phyloP scores from a whole-genome alignment of 2,329 filamentous ascomycete genomes.

The Chaetomiaceae sp. region DNA sequence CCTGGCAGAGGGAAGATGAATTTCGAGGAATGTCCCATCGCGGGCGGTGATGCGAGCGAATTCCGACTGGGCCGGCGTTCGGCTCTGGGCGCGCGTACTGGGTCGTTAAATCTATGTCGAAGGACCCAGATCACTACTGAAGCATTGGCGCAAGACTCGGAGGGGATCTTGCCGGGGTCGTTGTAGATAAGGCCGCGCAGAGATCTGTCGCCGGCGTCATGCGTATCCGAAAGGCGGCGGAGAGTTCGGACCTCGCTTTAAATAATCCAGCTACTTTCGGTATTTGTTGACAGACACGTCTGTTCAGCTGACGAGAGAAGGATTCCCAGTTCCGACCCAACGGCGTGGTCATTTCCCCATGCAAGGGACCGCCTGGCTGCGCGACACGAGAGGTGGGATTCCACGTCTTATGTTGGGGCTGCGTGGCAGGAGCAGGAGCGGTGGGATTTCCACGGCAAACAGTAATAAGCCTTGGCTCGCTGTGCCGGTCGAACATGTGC shows the following conservation, averaged over 20 bases:
- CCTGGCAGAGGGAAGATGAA: constrained; percentile 48
- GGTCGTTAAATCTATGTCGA: constrained; percentile 1
- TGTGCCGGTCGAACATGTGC: constrained; percentile 15
- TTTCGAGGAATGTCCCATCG: constrained; percentile 33
- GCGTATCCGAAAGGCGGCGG: constrained; percentile 11
- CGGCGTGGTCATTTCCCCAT: constrained; percentile 16
- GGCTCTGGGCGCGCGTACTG: neutral
- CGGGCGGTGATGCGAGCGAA: neutral
- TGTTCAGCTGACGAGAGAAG: constrained; percentile 9
- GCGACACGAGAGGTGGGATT: constrained; percentile 13
- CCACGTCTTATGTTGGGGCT: constrained; percentile 15
- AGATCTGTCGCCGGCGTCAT: constrained; percentile 6
- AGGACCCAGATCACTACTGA: constrained; percentile 8
- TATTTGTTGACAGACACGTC: constrained; percentile 15
- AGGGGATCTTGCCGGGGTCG: too few relatives aligned
- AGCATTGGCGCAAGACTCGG: constrained; percentile 6
- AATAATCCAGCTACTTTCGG: constrained; percentile 18
- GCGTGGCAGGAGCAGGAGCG: constrained; percentile 4
- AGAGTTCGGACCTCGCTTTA: constrained; percentile 13
- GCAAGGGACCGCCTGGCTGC: constrained; percentile 18
- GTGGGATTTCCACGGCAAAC: constrained; percentile 10
- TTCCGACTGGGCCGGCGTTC: neutral
- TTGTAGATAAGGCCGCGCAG: constrained; percentile 1
- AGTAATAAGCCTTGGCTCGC: neutral
- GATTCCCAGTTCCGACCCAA: constrained; percentile 11